These are phyloP conservation scores for Mycena galopus DNA, from an alignment of 768 basidiomycete genomes.

Conservation along the genomic window DNA sequence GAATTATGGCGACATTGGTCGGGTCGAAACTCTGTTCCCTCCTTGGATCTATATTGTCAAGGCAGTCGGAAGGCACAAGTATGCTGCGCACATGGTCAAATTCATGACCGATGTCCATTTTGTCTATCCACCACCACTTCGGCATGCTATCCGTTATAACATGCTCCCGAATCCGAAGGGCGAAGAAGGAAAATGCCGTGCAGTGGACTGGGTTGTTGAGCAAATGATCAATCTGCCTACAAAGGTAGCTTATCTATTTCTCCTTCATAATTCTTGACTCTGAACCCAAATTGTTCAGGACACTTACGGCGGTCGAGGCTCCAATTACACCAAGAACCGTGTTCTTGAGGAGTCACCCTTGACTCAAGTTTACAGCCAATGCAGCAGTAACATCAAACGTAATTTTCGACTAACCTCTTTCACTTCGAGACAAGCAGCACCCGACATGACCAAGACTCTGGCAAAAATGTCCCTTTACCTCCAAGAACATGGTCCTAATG, in stretches of 20 bases:
- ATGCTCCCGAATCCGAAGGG: slow-evolving; percentile 55
- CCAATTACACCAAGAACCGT: slow-evolving; percentile 47
- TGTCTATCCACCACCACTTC: slow-evolving; percentile 40
- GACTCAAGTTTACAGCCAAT: slow-evolving; percentile 48
- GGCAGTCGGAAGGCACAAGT: slow-evolving; percentile 52
- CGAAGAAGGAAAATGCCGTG: slow-evolving; percentile 43
- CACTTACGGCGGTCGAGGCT: slow-evolving; percentile 50
- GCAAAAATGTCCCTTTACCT: slow-evolving; percentile 32
- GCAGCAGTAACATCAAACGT: slow-evolving; percentile 39
- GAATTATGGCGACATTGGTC: slow-evolving; percentile 49
- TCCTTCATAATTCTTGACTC: not conserved
- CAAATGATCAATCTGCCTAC: slow-evolving; percentile 37
- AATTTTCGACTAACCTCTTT: slow-evolving; percentile 44
- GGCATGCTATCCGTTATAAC: slow-evolving; percentile 4
- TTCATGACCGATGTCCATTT: slow-evolving; percentile 45
- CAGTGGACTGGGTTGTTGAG: slow-evolving; percentile 57
- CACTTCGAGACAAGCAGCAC: slow-evolving; percentile 44
- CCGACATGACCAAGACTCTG: slow-evolving; percentile 46
- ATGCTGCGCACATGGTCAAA: slow-evolving; percentile 43
- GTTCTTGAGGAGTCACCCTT: slow-evolving; percentile 47
- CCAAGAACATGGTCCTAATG: slow-evolving; percentile 33
- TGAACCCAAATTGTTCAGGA: not conserved
- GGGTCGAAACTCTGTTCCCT: slow-evolving; percentile 41
- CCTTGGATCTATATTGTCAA: slow-evolving; percentile 45
- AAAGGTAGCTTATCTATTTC: slow-evolving; percentile 5